A percentile compares a stretch with the other conserved stretches of the same genome.
These are phyloP conservation scores for Leptographium flavum DNA, from an alignment of 2,329 filamentous ascomycete genomes.

Conservation along the genomic window DNA sequence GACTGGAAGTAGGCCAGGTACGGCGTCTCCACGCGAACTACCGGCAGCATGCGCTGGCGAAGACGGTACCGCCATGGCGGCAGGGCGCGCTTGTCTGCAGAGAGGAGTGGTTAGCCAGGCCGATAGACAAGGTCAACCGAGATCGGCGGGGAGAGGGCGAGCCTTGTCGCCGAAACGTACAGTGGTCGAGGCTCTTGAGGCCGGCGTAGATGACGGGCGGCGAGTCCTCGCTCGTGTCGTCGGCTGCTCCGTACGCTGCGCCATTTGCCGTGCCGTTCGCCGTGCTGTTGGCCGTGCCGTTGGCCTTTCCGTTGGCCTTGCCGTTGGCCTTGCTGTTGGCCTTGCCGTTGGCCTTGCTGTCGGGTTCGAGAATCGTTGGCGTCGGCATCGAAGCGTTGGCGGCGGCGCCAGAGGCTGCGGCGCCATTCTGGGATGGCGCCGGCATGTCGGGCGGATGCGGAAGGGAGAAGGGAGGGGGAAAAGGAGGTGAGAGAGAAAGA, in stretches of 20 bases:
- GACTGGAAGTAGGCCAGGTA: slow-evolving; percentile 81
- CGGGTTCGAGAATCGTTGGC: no score
- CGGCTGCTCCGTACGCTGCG: no score
- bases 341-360: neutral
- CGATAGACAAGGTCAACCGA: neutral
- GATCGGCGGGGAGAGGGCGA: neutral
- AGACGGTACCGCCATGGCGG: slow-evolving; percentile 79
- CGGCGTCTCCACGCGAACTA: slow-evolving; percentile 89
- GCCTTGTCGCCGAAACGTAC: slow-evolving; percentile 26
- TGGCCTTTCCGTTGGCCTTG: no score
- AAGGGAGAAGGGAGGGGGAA: no score
- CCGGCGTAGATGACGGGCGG: slow-evolving; percentile 51
- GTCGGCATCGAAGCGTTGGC: no score
- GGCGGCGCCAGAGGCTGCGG: neutral
- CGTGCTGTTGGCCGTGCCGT: no score
- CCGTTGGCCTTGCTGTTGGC: no score
- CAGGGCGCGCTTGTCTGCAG: slow-evolving; percentile 63
- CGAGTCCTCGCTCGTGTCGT: neutral
- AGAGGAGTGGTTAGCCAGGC: neutral
- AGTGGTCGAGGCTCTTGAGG: slow-evolving; percentile 66
- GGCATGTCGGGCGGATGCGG: no score
- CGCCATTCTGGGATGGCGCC: neutral
- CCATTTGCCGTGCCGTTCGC: no score
- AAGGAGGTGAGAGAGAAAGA: no score
- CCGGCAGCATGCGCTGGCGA: slow-evolving; percentile 67